These are phyloP conservation scores for Friedmanniomyces simplex DNA, from an alignment of 495 filamentous ascomycete genomes.

Conservation along the genomic window DNA sequence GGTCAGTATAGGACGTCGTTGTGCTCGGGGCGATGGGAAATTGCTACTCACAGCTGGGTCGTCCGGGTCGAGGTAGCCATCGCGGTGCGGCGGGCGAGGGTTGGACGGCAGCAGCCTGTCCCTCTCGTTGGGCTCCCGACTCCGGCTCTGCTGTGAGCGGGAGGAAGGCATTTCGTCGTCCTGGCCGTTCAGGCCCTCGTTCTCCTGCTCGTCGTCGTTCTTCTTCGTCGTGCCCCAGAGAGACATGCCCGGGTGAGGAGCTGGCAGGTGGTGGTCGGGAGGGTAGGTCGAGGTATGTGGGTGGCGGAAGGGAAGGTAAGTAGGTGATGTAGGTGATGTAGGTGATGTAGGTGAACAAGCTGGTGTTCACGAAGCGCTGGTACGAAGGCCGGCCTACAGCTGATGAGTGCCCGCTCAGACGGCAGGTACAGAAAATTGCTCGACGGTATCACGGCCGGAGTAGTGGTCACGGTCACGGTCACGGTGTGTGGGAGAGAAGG, in stretches of 20 bases:
- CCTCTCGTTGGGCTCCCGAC: slow-evolving; percentile 52
- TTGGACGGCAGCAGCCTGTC: slow-evolving; percentile 54
- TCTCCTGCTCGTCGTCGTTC: slow-evolving; percentile 8
- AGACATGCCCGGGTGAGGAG: neutral
- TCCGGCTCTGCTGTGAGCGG: slow-evolving; percentile 6
- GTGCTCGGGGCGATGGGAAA: neutral
- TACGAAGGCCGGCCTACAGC: no score
- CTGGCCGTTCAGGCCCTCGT: slow-evolving; percentile 5
- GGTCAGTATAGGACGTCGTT: neutral
- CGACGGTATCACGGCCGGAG: no score
- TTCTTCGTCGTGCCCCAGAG: slow-evolving; percentile 42
- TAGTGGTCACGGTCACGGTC: no score
- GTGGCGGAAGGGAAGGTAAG: neutral
- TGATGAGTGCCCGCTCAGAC: no score
- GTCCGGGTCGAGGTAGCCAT: slow-evolving; percentile 74
- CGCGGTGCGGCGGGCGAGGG: slow-evolving; percentile 36
- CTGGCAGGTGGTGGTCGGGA: neutral
- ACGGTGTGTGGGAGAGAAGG: no score
- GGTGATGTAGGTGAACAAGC: no score
- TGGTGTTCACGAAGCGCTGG: no score
- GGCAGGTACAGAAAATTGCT: no score
- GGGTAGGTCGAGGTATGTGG: neutral
- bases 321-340: no score
- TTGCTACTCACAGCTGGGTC: slow-evolving; percentile 67
- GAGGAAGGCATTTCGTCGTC: slow-evolving; percentile 15